Evolutionary conservation across 1,139 yeast genomes (phyloP).

Genomic region (Yamadazyma conglobata): DNA sequence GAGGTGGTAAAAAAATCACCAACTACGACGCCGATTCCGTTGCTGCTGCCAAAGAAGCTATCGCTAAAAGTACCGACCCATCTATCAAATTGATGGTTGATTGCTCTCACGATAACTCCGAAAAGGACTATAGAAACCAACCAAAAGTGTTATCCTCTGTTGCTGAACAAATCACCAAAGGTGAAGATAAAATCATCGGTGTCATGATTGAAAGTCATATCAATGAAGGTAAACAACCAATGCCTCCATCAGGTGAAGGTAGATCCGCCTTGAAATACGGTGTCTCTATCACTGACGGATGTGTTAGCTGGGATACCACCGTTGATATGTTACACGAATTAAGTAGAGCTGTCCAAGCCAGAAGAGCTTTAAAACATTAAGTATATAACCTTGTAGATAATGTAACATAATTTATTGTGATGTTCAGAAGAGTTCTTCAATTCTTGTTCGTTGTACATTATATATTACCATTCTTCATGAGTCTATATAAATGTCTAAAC

Average conservation of each 20-base stretch:
- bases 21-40: slow-evolving; percentile 82
- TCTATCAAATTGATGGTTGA: slow-evolving; percentile 73
- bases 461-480: no score
- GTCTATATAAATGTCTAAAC: background rate
- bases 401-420: slow-evolving; percentile 2
- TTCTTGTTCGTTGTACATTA: no score
- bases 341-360: slow-evolving; percentile 74
- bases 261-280: slow-evolving; percentile 83
- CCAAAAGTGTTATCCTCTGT: slow-evolving; percentile 81
- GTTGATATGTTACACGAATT: slow-evolving; percentile 73
- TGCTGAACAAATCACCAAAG: slow-evolving; percentile 75
- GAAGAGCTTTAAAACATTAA: slow-evolving; percentile 47
- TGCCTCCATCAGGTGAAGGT: slow-evolving; percentile 58
- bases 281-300: slow-evolving; percentile 94
- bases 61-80: slow-evolving; percentile 41
- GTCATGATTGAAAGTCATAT: slow-evolving; percentile 95
- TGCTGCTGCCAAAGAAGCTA: slow-evolving; percentile 62
- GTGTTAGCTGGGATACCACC: slow-evolving; percentile 91
- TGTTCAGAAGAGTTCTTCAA: no score
- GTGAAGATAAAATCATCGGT: slow-evolving; percentile 80
- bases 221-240: slow-evolving; percentile 86
- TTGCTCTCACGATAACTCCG: slow-evolving; percentile 96
- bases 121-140: slow-evolving; percentile 91
- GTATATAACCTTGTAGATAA: slow-evolving; percentile 2
- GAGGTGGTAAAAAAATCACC: slow-evolving; percentile 94